Evolutionary conservation across 2,329 filamentous ascomycete species (phyloP), one percentile per base, ranked within the genome.

Genomic region (Ophiostoma ulmi): DNA sequence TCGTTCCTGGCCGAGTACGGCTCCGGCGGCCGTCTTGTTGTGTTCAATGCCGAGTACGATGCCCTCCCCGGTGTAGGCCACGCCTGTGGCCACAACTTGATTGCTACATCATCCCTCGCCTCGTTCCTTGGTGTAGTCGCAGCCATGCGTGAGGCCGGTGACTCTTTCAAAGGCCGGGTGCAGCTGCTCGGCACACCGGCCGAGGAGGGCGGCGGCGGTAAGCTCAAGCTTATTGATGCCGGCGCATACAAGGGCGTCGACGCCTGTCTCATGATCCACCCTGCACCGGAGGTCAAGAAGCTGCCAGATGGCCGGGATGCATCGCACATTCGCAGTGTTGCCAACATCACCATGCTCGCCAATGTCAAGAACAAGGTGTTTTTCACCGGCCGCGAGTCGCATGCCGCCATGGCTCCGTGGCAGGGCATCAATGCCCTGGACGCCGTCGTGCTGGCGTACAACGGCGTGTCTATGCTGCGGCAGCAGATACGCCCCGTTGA

Each of bases 391-490:
- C 77, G 77, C 68, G 78, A 79, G 61, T 80, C 82, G 0, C 83
- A 85, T 68, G 83, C 83, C 0, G 81, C 79, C n/a, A 78, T 79
- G 10, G 79, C 80, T 22, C 83, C 82, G 0, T 84, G 81, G 82
- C 77, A 80, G 17, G 83, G 83, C 1, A 74, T 80, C 63, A 85
- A 85, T 72, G 83, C 83, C 0, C 78, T 84, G 2, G 83, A 85
- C 73, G 83, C 83, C 3, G 74, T 81, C 22, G 78, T 82, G 0
- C 70, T 76, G n/a, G 74, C 77, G 0, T 79, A 80, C 75, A 78
- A 75, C 76, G 48, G 78, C 69, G 77, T 85, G 13, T 77, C 80
- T 1, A 77, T 83, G 68, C 75, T 85, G 38, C 79, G 83, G 2
- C 74, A 86, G 77, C 84, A 86, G 74, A 80, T 84, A 10, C 77